A percentile compares a stretch with the other conserved stretches of the same genome.
phyloP scores from a whole-genome alignment of 306 rosid species.

The Sicyos edulis region DNA sequence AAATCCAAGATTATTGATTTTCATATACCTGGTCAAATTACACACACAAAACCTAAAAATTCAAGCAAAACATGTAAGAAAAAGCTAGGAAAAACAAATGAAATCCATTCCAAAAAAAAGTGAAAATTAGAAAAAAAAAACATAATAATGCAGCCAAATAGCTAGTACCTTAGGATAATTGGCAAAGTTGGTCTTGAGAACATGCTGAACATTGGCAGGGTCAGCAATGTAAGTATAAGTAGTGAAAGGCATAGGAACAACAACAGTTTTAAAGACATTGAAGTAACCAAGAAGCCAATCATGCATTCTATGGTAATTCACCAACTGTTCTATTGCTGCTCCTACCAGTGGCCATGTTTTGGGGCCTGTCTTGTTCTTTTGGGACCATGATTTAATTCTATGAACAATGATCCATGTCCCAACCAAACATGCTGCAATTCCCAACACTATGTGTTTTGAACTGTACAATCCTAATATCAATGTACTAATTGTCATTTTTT shows the following conservation, averaged over 20 bases:
- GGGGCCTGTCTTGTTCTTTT: constrained; percentile 65
- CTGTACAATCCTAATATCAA: constrained; percentile 18
- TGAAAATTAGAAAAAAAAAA: too few relatives aligned
- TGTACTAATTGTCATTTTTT: not conserved
- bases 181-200: constrained; percentile 78
- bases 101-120: too few relatives aligned
- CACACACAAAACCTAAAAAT: too few relatives aligned
- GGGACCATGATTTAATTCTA: constrained; percentile 69
- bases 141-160: not conserved
- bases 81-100: too few relatives aligned
- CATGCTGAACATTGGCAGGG: constrained; percentile 76
- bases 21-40: too few relatives aligned
- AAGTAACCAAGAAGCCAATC: constrained; percentile 76
- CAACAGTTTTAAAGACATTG: constrained; percentile 49
- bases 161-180: constrained; percentile 78
- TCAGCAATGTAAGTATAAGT: constrained; percentile 88
- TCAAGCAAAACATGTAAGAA: too few relatives aligned
- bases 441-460: constrained; percentile 34
- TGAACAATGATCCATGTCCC: constrained; percentile 54
- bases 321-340: constrained; percentile 68
- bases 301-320: constrained; percentile 76
- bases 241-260: constrained; percentile 85
- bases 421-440: constrained; percentile 25
- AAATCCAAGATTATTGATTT: too few relatives aligned
- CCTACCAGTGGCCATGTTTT: constrained; percentile 90